Percentiles rank a stretch among this genome's conserved stretches.
phyloP scores from a whole-genome alignment of 768 basidiomycete genomes.

The Podaxis mareebaensis region DNA sequence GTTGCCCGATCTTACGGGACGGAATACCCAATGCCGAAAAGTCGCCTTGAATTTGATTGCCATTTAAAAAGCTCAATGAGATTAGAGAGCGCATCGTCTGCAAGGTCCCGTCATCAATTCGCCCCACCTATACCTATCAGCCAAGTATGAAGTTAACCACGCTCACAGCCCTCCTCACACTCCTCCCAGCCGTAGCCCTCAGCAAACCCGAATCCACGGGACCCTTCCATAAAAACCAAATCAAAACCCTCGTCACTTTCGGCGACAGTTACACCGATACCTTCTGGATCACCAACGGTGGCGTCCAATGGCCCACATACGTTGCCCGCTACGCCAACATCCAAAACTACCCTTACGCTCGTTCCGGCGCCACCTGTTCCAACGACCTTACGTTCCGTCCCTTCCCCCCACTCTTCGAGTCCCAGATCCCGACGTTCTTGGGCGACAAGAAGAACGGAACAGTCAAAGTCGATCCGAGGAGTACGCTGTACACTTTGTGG shows the following conservation, averaged over 20 bases:
- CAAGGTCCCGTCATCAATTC: background rate
- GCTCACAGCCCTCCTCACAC: background rate
- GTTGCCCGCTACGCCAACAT: conserved; percentile 55
- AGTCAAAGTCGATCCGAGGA: conserved; percentile 36
- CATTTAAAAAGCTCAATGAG: background rate
- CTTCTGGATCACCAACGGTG: conserved; percentile 38
- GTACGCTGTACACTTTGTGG: conserved; percentile 68
- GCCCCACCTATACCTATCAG: background rate
- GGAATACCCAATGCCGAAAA: background rate
- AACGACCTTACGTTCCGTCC: conserved; percentile 59
- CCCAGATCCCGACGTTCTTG: conserved; percentile 56
- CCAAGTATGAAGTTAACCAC: conserved; percentile 5
- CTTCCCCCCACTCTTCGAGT: conserved; percentile 59
- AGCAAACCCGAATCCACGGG: background rate
- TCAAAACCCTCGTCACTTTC: conserved; percentile 67
- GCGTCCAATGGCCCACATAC: conserved; percentile 61
- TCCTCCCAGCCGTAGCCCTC: background rate
- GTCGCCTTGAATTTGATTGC: background rate
- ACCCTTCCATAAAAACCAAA: conserved; percentile 35
- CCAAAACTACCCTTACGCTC: conserved; percentile 56
- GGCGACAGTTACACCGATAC: conserved; percentile 68
- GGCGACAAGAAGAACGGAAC: conserved; percentile 42
- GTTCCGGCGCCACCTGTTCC: conserved; percentile 65
- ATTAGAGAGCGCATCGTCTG: background rate
- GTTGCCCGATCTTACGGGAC: background rate